phyloP scores from a whole-genome alignment of 1,139 yeast genomes.

The Arxiozyma telluris region DNA sequence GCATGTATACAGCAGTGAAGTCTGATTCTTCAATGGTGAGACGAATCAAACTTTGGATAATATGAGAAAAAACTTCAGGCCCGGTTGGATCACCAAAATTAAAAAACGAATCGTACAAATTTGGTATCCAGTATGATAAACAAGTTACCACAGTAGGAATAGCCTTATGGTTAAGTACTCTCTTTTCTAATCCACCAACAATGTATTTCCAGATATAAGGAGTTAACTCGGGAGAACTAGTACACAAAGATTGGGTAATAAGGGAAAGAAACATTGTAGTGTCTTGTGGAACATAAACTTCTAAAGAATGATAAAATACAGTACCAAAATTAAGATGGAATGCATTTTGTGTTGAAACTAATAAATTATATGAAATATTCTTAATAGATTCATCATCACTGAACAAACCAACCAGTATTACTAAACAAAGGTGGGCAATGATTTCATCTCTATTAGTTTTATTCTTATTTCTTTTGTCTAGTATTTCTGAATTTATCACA shows the following conservation, averaged over 20 bases:
- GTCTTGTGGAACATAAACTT: constrained; percentile 65
- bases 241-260: constrained; percentile 49
- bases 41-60: constrained; percentile 55
- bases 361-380: constrained; percentile 52
- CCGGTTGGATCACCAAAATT: constrained; percentile 47
- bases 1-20: constrained; percentile 41
- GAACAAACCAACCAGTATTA: constrained; percentile 60
- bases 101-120: constrained; percentile 51
- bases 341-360: constrained; percentile 55
- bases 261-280: constrained; percentile 55
- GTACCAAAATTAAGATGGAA: constrained; percentile 57
- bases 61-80: constrained; percentile 47
- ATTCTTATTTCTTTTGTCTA: constrained; percentile 7
- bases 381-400: constrained; percentile 52
- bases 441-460: constrained; percentile 13
- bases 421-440: constrained; percentile 52
- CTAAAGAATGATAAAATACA: constrained; percentile 47
- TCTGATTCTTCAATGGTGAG: constrained; percentile 40
- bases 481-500: constrained; percentile 20
- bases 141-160: constrained; percentile 36
- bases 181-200: constrained; percentile 22
- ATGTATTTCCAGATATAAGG: constrained; percentile 30
- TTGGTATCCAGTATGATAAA: constrained; percentile 74
- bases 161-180: constrained; percentile 13
- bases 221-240: constrained; percentile 51